phyloP scores from a whole-genome alignment of 129 eudicot genomes.

The Calendula officinalis region DNA sequence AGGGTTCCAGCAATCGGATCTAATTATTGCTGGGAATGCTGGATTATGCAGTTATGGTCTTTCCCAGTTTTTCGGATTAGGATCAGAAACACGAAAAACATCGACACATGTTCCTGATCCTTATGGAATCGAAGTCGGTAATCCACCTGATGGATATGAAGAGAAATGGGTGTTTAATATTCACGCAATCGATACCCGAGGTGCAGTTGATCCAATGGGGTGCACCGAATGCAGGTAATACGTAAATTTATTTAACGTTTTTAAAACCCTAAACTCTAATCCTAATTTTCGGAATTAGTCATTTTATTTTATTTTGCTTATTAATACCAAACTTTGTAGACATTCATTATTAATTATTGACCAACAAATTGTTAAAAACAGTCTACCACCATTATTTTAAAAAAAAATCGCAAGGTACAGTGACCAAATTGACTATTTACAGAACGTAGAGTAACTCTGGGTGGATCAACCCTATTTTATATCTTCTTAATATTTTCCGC shows the following conservation, averaged over 20 bases:
- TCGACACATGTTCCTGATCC: slow-evolving; percentile 68
- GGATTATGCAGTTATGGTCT: slow-evolving; percentile 53
- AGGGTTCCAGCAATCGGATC: slow-evolving; percentile 39
- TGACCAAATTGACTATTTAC: too few species aligned
- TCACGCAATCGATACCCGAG: slow-evolving; percentile 66
- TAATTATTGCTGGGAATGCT: slow-evolving; percentile 33
- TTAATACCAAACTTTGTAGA: too few species aligned
- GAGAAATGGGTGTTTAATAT: slow-evolving; percentile 61
- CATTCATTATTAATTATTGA: too few species aligned
- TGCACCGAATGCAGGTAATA: slow-evolving; percentile 53
- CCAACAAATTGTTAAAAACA: too few species aligned
- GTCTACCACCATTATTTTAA: too few species aligned
- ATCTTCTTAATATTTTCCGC: too few species aligned
- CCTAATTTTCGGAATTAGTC: too few species aligned
- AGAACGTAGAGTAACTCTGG: too few species aligned
- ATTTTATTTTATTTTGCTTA: too few species aligned
- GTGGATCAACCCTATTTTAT: too few species aligned
- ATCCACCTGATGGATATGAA: slow-evolving; percentile 58
- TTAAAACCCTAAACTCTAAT: too few species aligned
- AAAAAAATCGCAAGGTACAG: too few species aligned
- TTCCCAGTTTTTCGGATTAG: slow-evolving; percentile 60
- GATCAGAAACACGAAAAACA: slow-evolving; percentile 69
- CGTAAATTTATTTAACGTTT: not conserved
- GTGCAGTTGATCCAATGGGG: slow-evolving; percentile 46
- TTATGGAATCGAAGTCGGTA: slow-evolving; percentile 73